Base-by-base conservation (phyloP, 139 green algal species). In the Chlorella ohadii region DNA sequence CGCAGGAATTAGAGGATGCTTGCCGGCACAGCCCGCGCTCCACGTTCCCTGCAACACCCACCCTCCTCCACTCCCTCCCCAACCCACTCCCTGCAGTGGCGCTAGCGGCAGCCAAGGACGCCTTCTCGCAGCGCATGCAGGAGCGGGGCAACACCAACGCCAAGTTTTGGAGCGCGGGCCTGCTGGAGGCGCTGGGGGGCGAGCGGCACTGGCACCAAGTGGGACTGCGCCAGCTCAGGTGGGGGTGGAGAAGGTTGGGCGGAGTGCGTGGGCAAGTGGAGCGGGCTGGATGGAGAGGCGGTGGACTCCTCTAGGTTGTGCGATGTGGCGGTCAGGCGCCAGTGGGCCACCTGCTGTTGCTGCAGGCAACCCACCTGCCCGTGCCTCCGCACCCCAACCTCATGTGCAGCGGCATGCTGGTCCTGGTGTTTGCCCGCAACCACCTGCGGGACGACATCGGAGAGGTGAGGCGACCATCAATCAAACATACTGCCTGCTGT, bases 141-240 rank as follows among this genome's bases (percentile, higher is more conserved):
- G 95, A 97, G 88, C 87, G 89, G 44, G 94, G 93, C 87, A 97
- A 95, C 78, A 70, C 88, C 19, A 96, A 94, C 78, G 95, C 91
- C 36, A 91, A 95, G 83, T 97, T 93, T 88, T 95, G 89, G 93
- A n/a, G 66, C 13, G 78, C n/a, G 20, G 57, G 63, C 4, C 66
- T 93, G 78, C 64, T 94, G 57, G 28, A 41, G 3, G 84, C 82
- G 33, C 84, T 92, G 22, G 88, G 93, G 25, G 87, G 87, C 4
- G 73, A 82, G 3, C 23, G 41, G 0, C 80, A 75, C 31, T 97
- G 90, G 87, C 72, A 77, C 72, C 85, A 89, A 38, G 87, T 97
- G 23, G 95, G 80, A 1, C 85, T 98, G 82, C 87, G 96, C 17
- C 96, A 98, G 87, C 94, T 98, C 87, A 95, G 92, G 55, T 81